phyloP scores from a whole-genome alignment of 75 land plant species.

The Pinus taeda region DNA sequence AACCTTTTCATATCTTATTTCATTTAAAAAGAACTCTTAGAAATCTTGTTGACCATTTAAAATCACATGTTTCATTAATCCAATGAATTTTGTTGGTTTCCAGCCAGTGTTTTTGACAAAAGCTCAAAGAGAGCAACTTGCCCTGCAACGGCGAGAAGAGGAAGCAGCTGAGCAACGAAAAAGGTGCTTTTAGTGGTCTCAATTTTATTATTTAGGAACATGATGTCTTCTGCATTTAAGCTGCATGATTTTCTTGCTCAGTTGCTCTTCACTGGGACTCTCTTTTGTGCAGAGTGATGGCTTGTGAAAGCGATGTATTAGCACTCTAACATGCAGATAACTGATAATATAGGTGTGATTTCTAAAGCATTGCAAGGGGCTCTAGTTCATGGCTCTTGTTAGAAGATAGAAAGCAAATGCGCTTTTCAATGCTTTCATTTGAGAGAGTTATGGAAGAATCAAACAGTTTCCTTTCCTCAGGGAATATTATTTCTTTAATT shows the following conservation, averaged over 20 bases:
- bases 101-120: conserved; percentile 90
- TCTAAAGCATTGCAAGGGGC: neutral
- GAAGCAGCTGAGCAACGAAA: conserved; percentile 54
- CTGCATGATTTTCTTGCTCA: neutral
- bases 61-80: neutral
- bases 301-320: neutral
- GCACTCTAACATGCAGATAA: neutral
- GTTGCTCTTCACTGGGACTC: neutral
- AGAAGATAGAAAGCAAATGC: neutral
- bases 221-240: neutral
- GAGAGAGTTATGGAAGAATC: neutral
- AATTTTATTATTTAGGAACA: neutral
- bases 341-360: no score
- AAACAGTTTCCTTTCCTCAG: neutral
- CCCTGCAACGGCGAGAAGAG: conserved; percentile 79
- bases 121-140: conserved; percentile 75
- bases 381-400: conserved; percentile 1
- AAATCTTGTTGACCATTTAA: neutral
- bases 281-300: neutral
- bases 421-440: conserved; percentile 1
- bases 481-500: neutral
- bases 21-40: no score
- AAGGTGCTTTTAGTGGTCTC: conserved; percentile 40
- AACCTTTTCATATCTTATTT: no score
- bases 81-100: neutral